Evolutionary conservation across 768 basidiomycete species (phyloP), one percentile per base, ranked within the genome.

Genomic region (Lyophyllum atratum): DNA sequence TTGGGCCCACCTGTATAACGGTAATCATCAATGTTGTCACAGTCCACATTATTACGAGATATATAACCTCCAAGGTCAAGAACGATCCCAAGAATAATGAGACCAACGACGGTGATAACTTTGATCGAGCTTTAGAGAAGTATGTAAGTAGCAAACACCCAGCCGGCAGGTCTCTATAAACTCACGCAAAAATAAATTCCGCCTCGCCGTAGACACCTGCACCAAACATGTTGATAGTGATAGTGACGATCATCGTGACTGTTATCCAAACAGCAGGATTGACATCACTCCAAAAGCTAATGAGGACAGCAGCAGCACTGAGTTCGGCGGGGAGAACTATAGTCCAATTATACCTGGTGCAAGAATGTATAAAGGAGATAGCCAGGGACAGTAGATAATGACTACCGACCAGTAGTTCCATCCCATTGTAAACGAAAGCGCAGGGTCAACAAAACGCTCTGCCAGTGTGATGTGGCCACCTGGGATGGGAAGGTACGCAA

Each of bases 171-270:
- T 19, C 17, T 9, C 14, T 14, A 78, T 15, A 4, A 15, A 64
- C 84, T 68, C 59, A 88, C 79, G 92, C 92, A 68, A 95, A 95
- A 48, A 86, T 78, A 66, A 95, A 95, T 71, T 95, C 93, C 7
- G 85, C 85, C 71, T 94, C 92, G 33, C 91, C 90, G 64, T 93
- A 93, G 26, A 83, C 89, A 73, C 85, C 86, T 43, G 89, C 86
- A 47, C 90, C 91, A 6, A 85, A 71, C 76, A 89, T 67, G 67
- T 93, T 93, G 71, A 93, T 94, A 26, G 74, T 75, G 42, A 95
- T 69, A 40, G 90, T 87, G 25, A 96, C 85, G 37, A 90, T 64
- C 65, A 95, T 73, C 52, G 85, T 91, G 34, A 97, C 78, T 0
- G 84, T 72, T 40, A 97, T 87, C 91, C 92, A 97, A 19, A 79